Conservation (phyloP, 495 filamentous ascomycete species). For the Penicillium coffeae region DNA sequence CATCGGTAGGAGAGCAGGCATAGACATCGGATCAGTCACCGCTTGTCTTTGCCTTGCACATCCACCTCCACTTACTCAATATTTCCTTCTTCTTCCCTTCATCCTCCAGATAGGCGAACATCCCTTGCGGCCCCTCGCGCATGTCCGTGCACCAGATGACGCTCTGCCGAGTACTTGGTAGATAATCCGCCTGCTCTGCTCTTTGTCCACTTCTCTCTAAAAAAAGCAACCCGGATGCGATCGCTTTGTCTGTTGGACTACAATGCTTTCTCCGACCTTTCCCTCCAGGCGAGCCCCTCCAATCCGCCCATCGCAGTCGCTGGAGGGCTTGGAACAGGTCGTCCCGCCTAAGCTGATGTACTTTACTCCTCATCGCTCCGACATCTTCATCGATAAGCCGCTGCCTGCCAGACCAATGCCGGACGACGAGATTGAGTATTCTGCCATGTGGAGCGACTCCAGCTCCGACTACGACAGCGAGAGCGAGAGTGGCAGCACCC, state of each 20-base stretch:
- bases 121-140: conserved; percentile 22
- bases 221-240: neutral
- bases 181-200: conserved; percentile 4
- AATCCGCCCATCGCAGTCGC: conserved; percentile 35
- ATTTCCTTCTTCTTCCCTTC: neutral
- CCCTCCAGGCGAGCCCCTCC: conserved; percentile 31
- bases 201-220: conserved; percentile 1
- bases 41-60: too few species aligned
- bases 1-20: too few species aligned
- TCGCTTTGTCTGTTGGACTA: conserved; percentile 1
- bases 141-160: conserved; percentile 13
- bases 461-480: conserved; percentile 34
- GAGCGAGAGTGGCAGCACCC: conserved; percentile 18
- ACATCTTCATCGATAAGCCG: conserved; percentile 35
- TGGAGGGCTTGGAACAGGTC: conserved; percentile 42
- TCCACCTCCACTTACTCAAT: too few species aligned
- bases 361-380: conserved; percentile 20
- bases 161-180: neutral
- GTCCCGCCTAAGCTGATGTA: conserved; percentile 26
- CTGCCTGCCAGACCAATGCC: conserved; percentile 32
- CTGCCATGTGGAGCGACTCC: conserved; percentile 32
- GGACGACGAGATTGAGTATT: conserved; percentile 19
- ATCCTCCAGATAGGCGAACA: neutral
- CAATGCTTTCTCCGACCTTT: conserved; percentile 24
- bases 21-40: too few species aligned